Evolutionary conservation across 768 basidiomycete species (phyloP), one percentile per base, ranked within the genome.

Genomic region (Pisolithus tinctorius): DNA sequence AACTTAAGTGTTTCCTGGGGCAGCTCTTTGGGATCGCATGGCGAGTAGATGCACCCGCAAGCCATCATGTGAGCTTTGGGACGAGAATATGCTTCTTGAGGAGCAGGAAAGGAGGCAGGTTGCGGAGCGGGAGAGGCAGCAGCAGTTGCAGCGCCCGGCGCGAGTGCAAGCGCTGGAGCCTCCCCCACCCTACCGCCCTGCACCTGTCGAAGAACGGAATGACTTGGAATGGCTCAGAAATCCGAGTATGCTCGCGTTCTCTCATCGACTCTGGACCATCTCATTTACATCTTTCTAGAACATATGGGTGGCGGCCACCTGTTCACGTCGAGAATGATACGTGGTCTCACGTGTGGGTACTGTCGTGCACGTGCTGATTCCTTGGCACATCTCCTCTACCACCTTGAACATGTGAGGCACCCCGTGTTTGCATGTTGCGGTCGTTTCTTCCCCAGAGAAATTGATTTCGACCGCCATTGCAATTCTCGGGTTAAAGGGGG

Each of bases 41-140:
- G 11, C 36, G 20, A 13, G 62, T 2, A 48, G 48, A 16, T 73
- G 71, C 51, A 62, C 61, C 7, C 61, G 69, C 26, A 44, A 59
- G 9, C 69, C 70, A 4, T 60, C 70, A 6, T 73, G 70, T 51
- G 63, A 61, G 1, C 58, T 71, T 14, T 73, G 69, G 70, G 71
- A 71, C 46, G 70, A 73, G 41, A 61, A 70, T 6, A 66, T 66
- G 63, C 52, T 71, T 1, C 57, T 71, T 23, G 67, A 65, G 51
- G 60, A 63, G 48, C 65, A 65, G 25, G 66, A 65, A 49, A 63
- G 66, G 5, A 62, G 63, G 51, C 56, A 54, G 6, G 60, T 53
- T 13, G 56, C 55, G 30, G 49, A 56, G 34, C 57, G 40, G 14
- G 51, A 55, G 20, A 39, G 49, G 23, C 41, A 40, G 43, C 52